Conservation (phyloP, 208 protist species). For the Polymyxa betae region DNA sequence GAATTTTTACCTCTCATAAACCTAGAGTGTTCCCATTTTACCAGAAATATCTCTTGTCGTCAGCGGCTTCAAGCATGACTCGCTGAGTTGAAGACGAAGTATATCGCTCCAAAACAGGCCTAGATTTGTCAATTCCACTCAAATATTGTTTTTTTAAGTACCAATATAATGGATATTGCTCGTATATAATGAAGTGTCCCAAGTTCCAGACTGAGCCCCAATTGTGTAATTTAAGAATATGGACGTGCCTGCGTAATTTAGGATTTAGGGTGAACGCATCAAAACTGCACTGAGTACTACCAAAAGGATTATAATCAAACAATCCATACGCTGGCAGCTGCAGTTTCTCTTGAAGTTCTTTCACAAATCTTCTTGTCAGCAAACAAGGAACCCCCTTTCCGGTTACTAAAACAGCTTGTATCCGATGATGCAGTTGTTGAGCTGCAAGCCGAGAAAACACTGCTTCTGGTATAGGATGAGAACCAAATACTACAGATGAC, state of each 20-base stretch:
- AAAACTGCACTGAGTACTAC: not conserved
- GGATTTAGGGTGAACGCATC: not conserved
- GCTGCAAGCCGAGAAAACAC: not conserved
- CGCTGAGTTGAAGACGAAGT: not conserved
- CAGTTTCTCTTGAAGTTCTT: not conserved
- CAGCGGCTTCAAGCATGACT: not conserved
- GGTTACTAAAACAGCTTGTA: slow-evolving; percentile 4
- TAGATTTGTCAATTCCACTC: too few relatives aligned
- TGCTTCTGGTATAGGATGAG: not conserved
- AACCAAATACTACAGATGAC: not conserved
- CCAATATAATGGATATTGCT: slow-evolving; percentile 12
- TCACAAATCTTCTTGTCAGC: not conserved
- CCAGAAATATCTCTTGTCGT: not conserved
- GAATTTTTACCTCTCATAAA: too few relatives aligned
- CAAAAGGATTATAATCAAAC: slow-evolving; percentile 43
- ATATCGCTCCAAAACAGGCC: too few relatives aligned
- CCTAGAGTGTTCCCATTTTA: not conserved
- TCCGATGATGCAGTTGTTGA: slow-evolving; percentile 9
- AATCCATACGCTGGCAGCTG: slow-evolving; percentile 13
- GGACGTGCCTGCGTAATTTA: not conserved
- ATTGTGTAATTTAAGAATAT: not conserved
- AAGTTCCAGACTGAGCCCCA: not conserved
- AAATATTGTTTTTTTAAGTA: not conserved
- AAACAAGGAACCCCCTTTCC: slow-evolving; percentile 11
- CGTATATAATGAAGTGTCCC: not conserved